Percentiles rank a stretch among this genome's conserved stretches.
These are phyloP conservation scores for Iris macrosiphon DNA, from an alignment of 106 monocot genomes.

Conservation along the genomic window DNA sequence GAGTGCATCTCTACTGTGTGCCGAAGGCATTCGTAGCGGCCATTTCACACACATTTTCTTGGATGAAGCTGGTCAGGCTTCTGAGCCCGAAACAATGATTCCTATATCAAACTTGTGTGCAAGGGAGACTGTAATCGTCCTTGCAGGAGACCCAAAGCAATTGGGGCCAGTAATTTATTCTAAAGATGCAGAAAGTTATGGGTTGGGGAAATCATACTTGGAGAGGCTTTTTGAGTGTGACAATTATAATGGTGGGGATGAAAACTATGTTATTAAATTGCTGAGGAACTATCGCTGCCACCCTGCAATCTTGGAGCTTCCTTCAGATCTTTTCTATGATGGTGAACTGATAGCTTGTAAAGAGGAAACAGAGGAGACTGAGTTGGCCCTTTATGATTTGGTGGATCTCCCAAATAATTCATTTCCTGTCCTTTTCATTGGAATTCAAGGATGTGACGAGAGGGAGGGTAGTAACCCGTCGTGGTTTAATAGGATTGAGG, in stretches of 20 bases:
- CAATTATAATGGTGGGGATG: slow-evolving; percentile 44
- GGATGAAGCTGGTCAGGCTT: slow-evolving; percentile 95
- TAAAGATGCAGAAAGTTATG: slow-evolving; percentile 42
- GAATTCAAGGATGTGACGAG: slow-evolving; percentile 96
- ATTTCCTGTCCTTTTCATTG: slow-evolving; percentile 87
- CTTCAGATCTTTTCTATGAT: slow-evolving; percentile 81
- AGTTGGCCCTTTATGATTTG: slow-evolving; percentile 42
- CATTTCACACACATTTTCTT: slow-evolving; percentile 87
- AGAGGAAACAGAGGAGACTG: slow-evolving; percentile 52
- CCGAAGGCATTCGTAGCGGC: slow-evolving; percentile 49
- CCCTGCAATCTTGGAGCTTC: slow-evolving; percentile 85
- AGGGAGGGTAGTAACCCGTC: slow-evolving; percentile 91
- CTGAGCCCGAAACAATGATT: slow-evolving; percentile 93
- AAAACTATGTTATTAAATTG: slow-evolving; percentile 81
- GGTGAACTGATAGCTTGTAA: slow-evolving; percentile 72
- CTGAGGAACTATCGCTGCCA: slow-evolving; percentile 89
- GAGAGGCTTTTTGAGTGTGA: slow-evolving; percentile 74
- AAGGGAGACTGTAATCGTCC: slow-evolving; percentile 58
- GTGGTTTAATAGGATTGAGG: slow-evolving; percentile 99
- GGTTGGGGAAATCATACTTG: slow-evolving; percentile 76
- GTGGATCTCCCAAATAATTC: slow-evolving; percentile 62
- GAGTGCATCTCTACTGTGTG: slow-evolving; percentile 63
- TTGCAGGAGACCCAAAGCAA: slow-evolving; percentile 94
- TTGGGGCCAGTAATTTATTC: slow-evolving; percentile 87
- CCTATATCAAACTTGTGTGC: slow-evolving; percentile 58